Evolutionary conservation across 2,329 filamentous ascomycete genomes (phyloP), one percentile per base, ranked within the genome.

Genomic region (Cytospora chrysosperma): DNA sequence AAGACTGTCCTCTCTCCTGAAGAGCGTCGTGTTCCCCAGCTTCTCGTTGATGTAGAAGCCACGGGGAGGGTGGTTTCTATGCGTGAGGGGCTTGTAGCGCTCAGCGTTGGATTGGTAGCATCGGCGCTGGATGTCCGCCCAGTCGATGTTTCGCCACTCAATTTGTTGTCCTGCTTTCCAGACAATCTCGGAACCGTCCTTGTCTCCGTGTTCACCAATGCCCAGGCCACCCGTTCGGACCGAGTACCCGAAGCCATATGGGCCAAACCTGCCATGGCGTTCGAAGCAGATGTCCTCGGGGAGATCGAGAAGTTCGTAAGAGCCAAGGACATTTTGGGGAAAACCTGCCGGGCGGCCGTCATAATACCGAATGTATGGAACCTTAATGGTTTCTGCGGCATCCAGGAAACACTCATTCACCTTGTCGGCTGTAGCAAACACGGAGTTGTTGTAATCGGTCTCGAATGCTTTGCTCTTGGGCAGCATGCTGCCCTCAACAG

Each of bases 221-320:
- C 94, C 93, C 28, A 90, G 87, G 1, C 94, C 94, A 15, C 94
- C 94, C 67, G 84, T 87, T 63, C 87, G 87, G 37, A 84, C 80
- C 34, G 90, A 91, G 74, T 98, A 98, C 10, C 94, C 94, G 66
- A 92, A 86, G 0, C 94, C 94, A 70, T 99, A 99, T 0, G 94
- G 91, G 0, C 92, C 93, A 32, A 95, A 85, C 67, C 93, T 85
- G 3, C 94, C 94, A 73, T 91, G 96, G 2, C 95, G 85, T 69
- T 99, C 95, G 72, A 97, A 97, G 77, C 95, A 99, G 54, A 97
- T 85, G 70, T 96, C 89, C 68, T 96, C 86, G 21, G 90, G 86
- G 40, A 98, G 79, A 0, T 88, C 89, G 15, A 98, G 77, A 49
- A 94, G 75, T 12, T 93, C 87, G 70, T 97, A 93, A 0, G 92